phyloP scores from a whole-genome alignment of 495 filamentous ascomycete genomes.

The Trichoderma virens region DNA sequence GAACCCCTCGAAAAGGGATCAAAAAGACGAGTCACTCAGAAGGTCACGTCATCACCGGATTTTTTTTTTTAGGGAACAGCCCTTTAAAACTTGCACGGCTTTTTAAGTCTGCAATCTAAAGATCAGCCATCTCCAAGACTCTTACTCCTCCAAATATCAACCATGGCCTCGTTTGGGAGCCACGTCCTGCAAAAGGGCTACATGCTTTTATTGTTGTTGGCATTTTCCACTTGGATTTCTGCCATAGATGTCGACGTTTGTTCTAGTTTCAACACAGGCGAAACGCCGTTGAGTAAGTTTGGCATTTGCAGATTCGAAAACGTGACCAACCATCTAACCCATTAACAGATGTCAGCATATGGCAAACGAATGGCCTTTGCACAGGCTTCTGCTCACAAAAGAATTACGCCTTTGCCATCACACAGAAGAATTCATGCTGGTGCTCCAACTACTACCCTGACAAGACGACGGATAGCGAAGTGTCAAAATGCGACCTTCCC shows the following conservation, averaged over 20 bases:
- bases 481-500: conserved; percentile 22
- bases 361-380: conserved; percentile 40
- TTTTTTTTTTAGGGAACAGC: background rate
- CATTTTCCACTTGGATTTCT: conserved; percentile 17
- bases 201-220: conserved; percentile 9
- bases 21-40: background rate
- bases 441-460: conserved; percentile 33
- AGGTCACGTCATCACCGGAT: background rate
- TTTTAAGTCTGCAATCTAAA: background rate
- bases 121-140: background rate
- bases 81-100: background rate
- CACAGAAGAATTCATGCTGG: conserved; percentile 34
- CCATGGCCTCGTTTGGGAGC: background rate
- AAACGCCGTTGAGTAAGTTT: conserved; percentile 26
- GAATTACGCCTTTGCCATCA: conserved; percentile 31
- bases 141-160: background rate
- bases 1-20: background rate
- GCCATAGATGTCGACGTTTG: conserved; percentile 31
- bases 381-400: conserved; percentile 25
- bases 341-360: conserved; percentile 30
- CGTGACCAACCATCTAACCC: background rate
- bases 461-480: conserved; percentile 24
- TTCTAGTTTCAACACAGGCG: conserved; percentile 32
- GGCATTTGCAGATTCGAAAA: too few relatives aligned
- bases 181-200: background rate